phyloP scores from a whole-genome alignment of 2,329 filamentous ascomycete genomes.

The Aspergillus vadensis region DNA sequence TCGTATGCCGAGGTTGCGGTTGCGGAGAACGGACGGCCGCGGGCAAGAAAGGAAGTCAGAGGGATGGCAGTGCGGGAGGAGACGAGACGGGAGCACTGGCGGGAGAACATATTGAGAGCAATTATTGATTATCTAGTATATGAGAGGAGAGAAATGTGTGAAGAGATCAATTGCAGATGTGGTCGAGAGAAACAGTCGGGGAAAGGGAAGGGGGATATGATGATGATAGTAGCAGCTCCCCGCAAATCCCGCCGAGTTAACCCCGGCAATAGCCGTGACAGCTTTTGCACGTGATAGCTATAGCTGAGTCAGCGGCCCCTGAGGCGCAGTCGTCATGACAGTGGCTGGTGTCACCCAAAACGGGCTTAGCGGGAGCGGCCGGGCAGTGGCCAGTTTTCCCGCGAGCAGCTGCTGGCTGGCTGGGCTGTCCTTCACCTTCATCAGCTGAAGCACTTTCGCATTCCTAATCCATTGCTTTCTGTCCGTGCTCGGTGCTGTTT shows the following conservation, averaged over 20 bases:
- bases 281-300: slow-evolving; percentile 13
- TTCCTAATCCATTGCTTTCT: not conserved
- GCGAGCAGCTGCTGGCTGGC: not conserved
- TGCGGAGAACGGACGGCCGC: slow-evolving; percentile 45
- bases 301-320: slow-evolving; percentile 3
- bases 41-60: slow-evolving; percentile 39
- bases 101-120: slow-evolving; percentile 38
- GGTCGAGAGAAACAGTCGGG: not conserved
- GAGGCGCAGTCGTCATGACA: slow-evolving; percentile 17
- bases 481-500: not conserved
- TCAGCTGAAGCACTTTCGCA: slow-evolving; percentile 1
- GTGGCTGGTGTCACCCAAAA: slow-evolving; percentile 25
- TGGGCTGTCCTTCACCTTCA: not conserved
- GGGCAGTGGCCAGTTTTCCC: slow-evolving; percentile 37
- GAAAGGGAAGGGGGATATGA: not conserved
- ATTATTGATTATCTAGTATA: not conserved
- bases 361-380: slow-evolving; percentile 15
- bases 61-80: slow-evolving; percentile 54
- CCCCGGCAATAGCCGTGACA: slow-evolving; percentile 2
- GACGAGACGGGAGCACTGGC: slow-evolving; percentile 61
- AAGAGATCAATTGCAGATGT: not conserved
- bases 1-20: slow-evolving; percentile 64
- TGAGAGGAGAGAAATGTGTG: not conserved
- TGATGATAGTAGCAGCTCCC: not conserved
- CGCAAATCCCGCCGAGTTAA: slow-evolving; percentile 4